Evolutionary conservation across 148 eudicot genomes (phyloP).

Genomic region (Heliosperma pusillum): DNA sequence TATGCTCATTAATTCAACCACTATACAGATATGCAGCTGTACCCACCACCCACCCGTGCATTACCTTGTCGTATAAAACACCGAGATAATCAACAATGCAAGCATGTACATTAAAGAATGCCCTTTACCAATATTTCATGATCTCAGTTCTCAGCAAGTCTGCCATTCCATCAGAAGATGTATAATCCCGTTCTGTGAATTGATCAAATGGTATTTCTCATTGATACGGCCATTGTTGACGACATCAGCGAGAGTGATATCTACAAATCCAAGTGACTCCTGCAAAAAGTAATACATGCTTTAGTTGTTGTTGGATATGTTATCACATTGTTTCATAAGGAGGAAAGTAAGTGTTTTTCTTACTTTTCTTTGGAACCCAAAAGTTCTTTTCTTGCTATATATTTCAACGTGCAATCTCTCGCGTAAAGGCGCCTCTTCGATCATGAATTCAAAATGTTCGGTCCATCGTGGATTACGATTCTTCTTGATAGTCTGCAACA

Average conservation of each 20-base stretch:
- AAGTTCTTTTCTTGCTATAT: constrained; percentile 54
- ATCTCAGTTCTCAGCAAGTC: constrained; percentile 34
- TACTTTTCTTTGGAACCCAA: constrained; percentile 67
- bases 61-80: not conserved
- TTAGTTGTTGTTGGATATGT: constrained; percentile 5
- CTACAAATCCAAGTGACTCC: constrained; percentile 82
- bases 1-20: constrained; percentile 11
- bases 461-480: constrained; percentile 78
- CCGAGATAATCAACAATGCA: not conserved
- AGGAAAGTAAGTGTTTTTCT: constrained; percentile 5
- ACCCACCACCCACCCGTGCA: not conserved
- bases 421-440: constrained; percentile 71
- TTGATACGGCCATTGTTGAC: constrained; percentile 78
- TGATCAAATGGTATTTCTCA: constrained; percentile 69
- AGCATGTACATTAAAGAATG: not conserved
- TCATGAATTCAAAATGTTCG: constrained; percentile 67
- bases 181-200: constrained; percentile 66
- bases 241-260: constrained; percentile 65
- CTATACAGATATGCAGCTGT: constrained; percentile 12
- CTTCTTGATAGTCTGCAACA: constrained; percentile 51
- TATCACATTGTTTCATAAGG: not conserved
- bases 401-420: constrained; percentile 68
- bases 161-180: constrained; percentile 79
- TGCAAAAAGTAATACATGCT: constrained; percentile 14
- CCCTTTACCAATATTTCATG: not conserved